Percentiles rank a stretch among this genome's conserved stretches.
phyloP scores from a whole-genome alignment of 306 rosid genomes.

The Gastrolobium villosum region DNA sequence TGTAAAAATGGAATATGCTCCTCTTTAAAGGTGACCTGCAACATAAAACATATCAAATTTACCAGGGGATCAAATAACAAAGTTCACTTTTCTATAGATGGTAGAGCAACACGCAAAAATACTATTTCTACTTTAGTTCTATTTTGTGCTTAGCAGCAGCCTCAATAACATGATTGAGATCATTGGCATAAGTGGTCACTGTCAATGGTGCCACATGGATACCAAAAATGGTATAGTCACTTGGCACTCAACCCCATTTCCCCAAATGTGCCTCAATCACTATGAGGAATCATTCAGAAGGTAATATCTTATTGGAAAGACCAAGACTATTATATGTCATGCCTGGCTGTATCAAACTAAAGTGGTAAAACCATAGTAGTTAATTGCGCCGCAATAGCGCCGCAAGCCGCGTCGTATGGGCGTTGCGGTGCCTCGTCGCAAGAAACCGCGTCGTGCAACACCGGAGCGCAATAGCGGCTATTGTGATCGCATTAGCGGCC shows the following conservation, averaged over 20 bases:
- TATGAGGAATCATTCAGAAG: conserved; percentile 12
- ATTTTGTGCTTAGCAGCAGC: conserved; percentile 8
- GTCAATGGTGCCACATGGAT: not conserved
- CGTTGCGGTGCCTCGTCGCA: too few relatives aligned
- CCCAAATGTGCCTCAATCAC: conserved; percentile 13
- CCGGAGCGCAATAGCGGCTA: too few relatives aligned
- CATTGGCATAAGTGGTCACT: not conserved
- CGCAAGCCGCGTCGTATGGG: too few relatives aligned
- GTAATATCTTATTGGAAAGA: not conserved
- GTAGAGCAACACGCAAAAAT: conserved; percentile 11
- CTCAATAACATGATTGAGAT: not conserved
- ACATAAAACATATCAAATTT: conserved; percentile 37
- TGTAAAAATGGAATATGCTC: conserved; percentile 82
- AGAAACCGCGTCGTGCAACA: too few relatives aligned
- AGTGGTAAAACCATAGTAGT: not conserved
- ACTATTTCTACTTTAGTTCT: not conserved
- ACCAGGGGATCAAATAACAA: conserved; percentile 11
- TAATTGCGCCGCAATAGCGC: too few relatives aligned
- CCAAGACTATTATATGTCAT: not conserved
- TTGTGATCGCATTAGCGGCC: too few relatives aligned
- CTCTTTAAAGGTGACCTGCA: conserved; percentile 87
- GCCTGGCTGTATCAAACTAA: not conserved
- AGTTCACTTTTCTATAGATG: not conserved
- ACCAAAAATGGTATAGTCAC: not conserved
- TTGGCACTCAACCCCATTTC: not conserved